Evolutionary conservation across 2,329 filamentous ascomycete species (phyloP).

Genomic region (Clonostachys rhizophaga): DNA sequence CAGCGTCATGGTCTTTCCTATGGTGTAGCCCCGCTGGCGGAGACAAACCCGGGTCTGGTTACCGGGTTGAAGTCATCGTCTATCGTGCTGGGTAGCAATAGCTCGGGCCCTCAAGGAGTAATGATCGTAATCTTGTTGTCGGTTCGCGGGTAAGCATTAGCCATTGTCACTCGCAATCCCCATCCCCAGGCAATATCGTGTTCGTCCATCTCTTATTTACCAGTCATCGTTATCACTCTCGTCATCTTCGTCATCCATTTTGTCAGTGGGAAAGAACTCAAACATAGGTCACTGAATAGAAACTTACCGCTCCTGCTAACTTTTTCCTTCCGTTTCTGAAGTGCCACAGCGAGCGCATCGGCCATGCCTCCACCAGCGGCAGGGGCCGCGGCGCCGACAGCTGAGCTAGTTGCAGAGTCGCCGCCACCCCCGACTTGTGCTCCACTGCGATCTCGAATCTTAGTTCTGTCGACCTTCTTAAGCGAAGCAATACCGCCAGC

Average conservation of each 20-base stretch:
- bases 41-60: too few relatives aligned
- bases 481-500: conserved; percentile 62
- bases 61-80: too few relatives aligned
- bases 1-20: too few relatives aligned
- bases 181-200: neutral
- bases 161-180: too few relatives aligned
- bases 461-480: conserved; percentile 67
- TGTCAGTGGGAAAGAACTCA: conserved; percentile 8
- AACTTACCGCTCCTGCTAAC: conserved; percentile 90
- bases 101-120: too few relatives aligned
- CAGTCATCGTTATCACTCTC: conserved; percentile 14
- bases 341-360: conserved; percentile 72
- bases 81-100: too few relatives aligned
- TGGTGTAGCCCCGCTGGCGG: too few relatives aligned
- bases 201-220: neutral
- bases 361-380: conserved; percentile 56
- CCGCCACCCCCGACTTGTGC: conserved; percentile 52
- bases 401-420: conserved; percentile 32
- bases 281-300: conserved; percentile 1
- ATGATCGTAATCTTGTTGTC: too few relatives aligned
- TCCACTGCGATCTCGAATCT: conserved; percentile 69
- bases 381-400: conserved; percentile 42
- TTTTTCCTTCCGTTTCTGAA: conserved; percentile 85
- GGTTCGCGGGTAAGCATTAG: too few relatives aligned
- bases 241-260: conserved; percentile 65